Conservation (phyloP, 768 basidiomycete species). For the Suillus weaverae region DNA sequence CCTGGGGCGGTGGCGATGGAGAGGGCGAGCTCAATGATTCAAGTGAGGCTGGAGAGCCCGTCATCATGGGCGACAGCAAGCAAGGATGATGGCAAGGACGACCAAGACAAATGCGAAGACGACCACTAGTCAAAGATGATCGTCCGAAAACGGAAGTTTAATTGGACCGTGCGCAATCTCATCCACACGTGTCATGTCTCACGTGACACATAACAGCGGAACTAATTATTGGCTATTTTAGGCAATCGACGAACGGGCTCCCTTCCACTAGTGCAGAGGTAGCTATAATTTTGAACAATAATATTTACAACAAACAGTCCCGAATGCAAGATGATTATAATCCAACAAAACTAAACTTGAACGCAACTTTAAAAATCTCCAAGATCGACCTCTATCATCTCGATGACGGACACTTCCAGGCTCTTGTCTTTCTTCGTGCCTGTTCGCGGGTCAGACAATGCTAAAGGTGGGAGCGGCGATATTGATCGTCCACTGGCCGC, state of each 20-base stretch:
- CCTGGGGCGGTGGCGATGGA: slow-evolving; percentile 34
- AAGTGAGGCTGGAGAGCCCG: slow-evolving; percentile 61
- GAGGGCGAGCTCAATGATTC: slow-evolving; percentile 67
- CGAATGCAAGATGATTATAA: background rate
- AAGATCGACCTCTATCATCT: slow-evolving; percentile 71
- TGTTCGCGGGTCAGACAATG: slow-evolving; percentile 25
- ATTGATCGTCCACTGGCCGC: slow-evolving; percentile 31
- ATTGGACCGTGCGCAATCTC: slow-evolving; percentile 9
- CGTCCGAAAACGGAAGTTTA: slow-evolving; percentile 4
- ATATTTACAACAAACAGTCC: slow-evolving; percentile 2
- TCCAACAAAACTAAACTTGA: slow-evolving; percentile 8
- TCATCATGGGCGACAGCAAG: slow-evolving; percentile 38
- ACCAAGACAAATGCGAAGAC: slow-evolving; percentile 3
- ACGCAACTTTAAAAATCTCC: slow-evolving; percentile 62
- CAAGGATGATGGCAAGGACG: background rate
- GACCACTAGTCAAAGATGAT: slow-evolving; percentile 7
- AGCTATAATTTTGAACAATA: slow-evolving; percentile 5
- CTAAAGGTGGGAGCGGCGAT: slow-evolving; percentile 35
- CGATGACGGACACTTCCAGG: slow-evolving; percentile 59
- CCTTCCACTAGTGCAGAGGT: background rate
- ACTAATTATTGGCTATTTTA: background rate
- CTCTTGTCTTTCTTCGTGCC: slow-evolving; percentile 38
- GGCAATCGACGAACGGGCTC: background rate
- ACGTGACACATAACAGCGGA: background rate
- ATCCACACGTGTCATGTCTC: slow-evolving; percentile 1